Conservation (phyloP, 768 basidiomycete genomes). For the Dacryopinax primogenitus region DNA sequence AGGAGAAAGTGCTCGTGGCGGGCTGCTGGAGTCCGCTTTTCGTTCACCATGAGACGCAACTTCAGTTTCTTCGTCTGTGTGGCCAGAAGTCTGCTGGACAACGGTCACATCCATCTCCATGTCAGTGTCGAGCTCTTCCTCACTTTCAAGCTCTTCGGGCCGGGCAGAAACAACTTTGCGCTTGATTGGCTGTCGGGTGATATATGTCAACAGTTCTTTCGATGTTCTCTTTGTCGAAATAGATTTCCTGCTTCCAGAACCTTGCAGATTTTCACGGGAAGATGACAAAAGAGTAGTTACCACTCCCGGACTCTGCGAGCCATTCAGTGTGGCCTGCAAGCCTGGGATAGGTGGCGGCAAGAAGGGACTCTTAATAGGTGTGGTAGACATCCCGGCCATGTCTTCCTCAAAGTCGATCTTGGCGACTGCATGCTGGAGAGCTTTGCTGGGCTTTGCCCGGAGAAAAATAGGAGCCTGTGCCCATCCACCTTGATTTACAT, state of each 20-base stretch:
- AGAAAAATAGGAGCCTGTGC: neutral
- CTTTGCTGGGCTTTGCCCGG: neutral
- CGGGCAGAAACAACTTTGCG: neutral
- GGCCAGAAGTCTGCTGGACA: neutral
- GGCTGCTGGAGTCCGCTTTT: neutral
- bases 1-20: neutral
- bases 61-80: neutral
- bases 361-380: neutral
- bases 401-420: neutral
- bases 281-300: neutral
- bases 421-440: neutral
- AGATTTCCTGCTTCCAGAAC: neutral
- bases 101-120: neutral
- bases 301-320: neutral
- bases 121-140: constrained; percentile 3
- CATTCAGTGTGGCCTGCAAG: neutral
- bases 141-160: neutral
- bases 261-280: neutral
- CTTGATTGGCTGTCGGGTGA: neutral
- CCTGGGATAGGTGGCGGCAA: neutral
- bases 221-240: neutral
- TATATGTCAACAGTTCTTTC: neutral
- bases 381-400: neutral
- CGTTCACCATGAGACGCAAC: neutral
- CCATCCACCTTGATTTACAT: neutral